Evolutionary conservation across 1,139 yeast species (phyloP), one percentile per base, ranked within the genome.

Genomic region (Candida albicans): DNA sequence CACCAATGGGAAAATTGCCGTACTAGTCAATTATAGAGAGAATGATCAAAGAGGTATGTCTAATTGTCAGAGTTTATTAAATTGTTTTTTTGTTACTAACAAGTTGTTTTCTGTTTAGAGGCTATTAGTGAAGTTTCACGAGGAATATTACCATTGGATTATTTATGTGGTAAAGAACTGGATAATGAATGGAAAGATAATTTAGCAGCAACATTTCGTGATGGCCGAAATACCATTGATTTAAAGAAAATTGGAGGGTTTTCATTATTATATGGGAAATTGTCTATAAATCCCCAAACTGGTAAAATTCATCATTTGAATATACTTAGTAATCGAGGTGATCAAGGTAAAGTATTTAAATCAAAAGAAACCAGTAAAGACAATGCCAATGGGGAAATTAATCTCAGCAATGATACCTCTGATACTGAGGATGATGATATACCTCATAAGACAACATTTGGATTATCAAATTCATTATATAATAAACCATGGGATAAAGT

Each of bases 401-500:
- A 35, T 13, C 37, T 41, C 13, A 40, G 41, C n/a, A n/a, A n/a
- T n/a, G n/a, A n/a, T n/a, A n/a, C n/a, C n/a, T n/a, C n/a, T n/a
- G n/a, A n/a, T n/a, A n/a, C n/a, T n/a, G n/a, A n/a, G n/a, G n/a
- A n/a, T 24, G 35, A 48, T n/a, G 48, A 45, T 36, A 49, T 47
- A 22, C 35, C 46, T 2, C 56, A 56, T 27, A 49, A 48, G 36
- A 48, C 58, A 3, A 72, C 81, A 1, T 68, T 81, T 49, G 84
- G 86, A 2, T 58, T 85, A 26, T 84, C 90, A 2, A 87, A 87
- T 58, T 83, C 90, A 2, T 63, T 77, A 8, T 77, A 71, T 57
- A 64, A 73, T 37, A 69, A 77, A 13, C 88, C 89, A 4, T 90
- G 97, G 97, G 73, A 76, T 0, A 90, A 89, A 55, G 84, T 86